Evolutionary conservation across 2,329 filamentous ascomycete genomes (phyloP).

Genomic region (Ceratocystis lukuohia): DNA sequence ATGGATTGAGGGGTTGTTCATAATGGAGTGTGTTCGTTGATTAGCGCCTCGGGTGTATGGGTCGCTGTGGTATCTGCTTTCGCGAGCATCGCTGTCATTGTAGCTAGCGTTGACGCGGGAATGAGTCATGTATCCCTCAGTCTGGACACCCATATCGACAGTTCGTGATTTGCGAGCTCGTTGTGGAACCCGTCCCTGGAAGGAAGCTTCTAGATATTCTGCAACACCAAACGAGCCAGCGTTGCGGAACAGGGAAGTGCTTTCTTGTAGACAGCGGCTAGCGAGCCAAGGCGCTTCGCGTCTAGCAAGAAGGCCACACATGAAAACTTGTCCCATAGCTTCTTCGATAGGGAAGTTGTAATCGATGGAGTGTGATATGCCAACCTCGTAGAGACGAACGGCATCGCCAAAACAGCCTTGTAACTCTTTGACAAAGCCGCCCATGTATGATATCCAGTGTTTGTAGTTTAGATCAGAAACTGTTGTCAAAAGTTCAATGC

Average conservation of each 20-base stretch:
- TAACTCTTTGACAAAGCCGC: constrained; percentile 56
- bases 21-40: constrained; percentile 10
- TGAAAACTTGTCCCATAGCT: constrained; percentile 58
- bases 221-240: constrained; percentile 58
- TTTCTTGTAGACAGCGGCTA: constrained; percentile 53
- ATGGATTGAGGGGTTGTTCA: neutral
- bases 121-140: constrained; percentile 39
- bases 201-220: constrained; percentile 49
- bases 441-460: constrained; percentile 53
- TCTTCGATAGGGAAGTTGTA: constrained; percentile 57
- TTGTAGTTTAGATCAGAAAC: constrained; percentile 60
- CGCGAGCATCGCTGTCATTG: neutral
- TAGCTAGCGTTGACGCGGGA: constrained; percentile 9
- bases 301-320: constrained; percentile 57
- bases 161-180: constrained; percentile 45
- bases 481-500: constrained; percentile 44
- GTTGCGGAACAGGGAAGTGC: constrained; percentile 53
- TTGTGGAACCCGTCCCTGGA: constrained; percentile 37
- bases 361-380: constrained; percentile 57
- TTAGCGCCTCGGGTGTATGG: constrained; percentile 4
- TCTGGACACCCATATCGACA: constrained; percentile 54
- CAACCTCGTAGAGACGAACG: constrained; percentile 53
- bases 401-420: constrained; percentile 42
- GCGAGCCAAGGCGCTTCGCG: constrained; percentile 53
- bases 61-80: constrained; percentile 1